A percentile compares a stretch with the other conserved stretches of the same genome.
Evolutionary conservation across 2,329 filamentous ascomycete genomes (phyloP).

Genomic region (Aspergillus ochraceus): DNA sequence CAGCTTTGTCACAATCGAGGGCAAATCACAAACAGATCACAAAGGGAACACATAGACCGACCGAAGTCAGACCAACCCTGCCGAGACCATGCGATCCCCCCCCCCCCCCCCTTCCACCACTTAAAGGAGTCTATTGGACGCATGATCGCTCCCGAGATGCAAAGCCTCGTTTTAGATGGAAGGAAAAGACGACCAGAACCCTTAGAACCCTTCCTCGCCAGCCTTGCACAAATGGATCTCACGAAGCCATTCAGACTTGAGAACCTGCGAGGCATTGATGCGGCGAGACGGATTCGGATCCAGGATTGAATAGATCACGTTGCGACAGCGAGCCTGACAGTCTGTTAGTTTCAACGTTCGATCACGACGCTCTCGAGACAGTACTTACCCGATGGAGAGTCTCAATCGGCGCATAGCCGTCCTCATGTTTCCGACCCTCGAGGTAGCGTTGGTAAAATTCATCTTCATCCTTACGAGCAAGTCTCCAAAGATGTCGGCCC

Average conservation of each 20-base stretch:
- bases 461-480: slow-evolving; percentile 96
- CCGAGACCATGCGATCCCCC: slow-evolving; percentile 13
- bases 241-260: slow-evolving; percentile 98
- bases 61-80: slow-evolving; percentile 11
- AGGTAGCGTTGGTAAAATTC: slow-evolving; percentile 96
- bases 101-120: slow-evolving; percentile 2
- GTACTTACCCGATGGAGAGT: slow-evolving; percentile 83
- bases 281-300: slow-evolving; percentile 90
- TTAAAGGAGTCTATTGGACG: background rate
- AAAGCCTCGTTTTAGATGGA: background rate
- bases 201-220: slow-evolving; percentile 94
- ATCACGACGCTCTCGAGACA: background rate
- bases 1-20: slow-evolving; percentile 9
- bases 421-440: slow-evolving; percentile 87
- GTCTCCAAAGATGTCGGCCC: slow-evolving; percentile 89
- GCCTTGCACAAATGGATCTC: slow-evolving; percentile 97
- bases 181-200: slow-evolving; percentile 57
- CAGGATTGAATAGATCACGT: slow-evolving; percentile 97
- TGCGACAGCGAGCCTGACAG: slow-evolving; percentile 84
- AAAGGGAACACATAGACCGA: slow-evolving; percentile 14
- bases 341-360: slow-evolving; percentile 16
- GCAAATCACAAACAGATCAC: slow-evolving; percentile 17
- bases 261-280: slow-evolving; percentile 91
- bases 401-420: slow-evolving; percentile 95
- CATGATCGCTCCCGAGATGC: background rate